Evolutionary conservation across 1,139 yeast species (phyloP).

Genomic region (Wickerhamomyces sp.): DNA sequence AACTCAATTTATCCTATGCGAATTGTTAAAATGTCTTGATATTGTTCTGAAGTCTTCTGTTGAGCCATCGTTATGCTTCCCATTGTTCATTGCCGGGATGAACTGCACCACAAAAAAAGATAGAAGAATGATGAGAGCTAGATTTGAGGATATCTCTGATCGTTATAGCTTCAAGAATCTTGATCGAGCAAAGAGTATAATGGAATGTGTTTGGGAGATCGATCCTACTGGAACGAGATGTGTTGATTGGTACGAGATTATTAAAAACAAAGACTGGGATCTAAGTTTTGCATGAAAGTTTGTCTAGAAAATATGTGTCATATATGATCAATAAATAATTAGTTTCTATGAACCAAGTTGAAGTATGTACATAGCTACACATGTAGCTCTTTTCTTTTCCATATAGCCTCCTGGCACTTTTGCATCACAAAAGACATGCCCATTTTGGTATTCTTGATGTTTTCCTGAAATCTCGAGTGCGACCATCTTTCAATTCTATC

Average conservation of each 20-base stretch:
- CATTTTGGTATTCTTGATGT: slow-evolving; percentile 58
- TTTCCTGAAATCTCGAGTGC: slow-evolving; percentile 59
- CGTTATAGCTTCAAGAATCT: slow-evolving; percentile 68
- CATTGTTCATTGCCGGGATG: slow-evolving; percentile 72
- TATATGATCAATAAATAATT: too few relatives aligned
- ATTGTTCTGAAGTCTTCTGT: slow-evolving; percentile 60
- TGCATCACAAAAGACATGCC: slow-evolving; percentile 83
- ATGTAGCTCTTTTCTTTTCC: slow-evolving; percentile 8
- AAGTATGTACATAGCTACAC: too few relatives aligned
- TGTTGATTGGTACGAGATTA: slow-evolving; percentile 65
- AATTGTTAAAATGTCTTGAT: slow-evolving; percentile 54
- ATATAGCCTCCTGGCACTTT: slow-evolving; percentile 33
- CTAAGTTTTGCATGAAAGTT: slow-evolving; percentile 54
- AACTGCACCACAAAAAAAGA: slow-evolving; percentile 49
- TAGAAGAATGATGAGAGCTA: slow-evolving; percentile 43
- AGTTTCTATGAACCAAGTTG: too few relatives aligned
- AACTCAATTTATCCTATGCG: slow-evolving; percentile 53
- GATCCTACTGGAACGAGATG: slow-evolving; percentile 42
- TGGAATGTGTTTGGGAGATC: slow-evolving; percentile 53
- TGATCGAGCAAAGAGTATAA: slow-evolving; percentile 50
- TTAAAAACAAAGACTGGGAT: slow-evolving; percentile 70
- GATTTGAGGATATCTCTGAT: slow-evolving; percentile 52
- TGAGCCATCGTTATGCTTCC: slow-evolving; percentile 70
- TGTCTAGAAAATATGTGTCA: neutral
- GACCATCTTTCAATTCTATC: slow-evolving; percentile 84